Percentiles rank a stretch among this genome's conserved stretches.
phyloP scores from a whole-genome alignment of 2,329 filamentous ascomycete species.

The Pestalotiopsis sp. region DNA sequence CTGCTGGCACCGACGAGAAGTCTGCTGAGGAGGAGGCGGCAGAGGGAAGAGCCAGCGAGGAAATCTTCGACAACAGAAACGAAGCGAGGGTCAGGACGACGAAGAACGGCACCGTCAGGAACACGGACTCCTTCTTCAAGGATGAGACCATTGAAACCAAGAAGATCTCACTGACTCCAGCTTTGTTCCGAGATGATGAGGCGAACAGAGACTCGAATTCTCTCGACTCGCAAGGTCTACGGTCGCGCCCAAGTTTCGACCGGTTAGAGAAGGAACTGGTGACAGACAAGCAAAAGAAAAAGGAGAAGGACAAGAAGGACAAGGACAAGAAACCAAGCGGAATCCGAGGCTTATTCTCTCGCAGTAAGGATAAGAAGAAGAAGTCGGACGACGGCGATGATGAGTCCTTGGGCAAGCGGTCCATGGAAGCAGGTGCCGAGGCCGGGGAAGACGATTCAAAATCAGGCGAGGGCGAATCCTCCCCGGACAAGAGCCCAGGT shows the following conservation, averaged over 20 bases:
- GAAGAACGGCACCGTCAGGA: constrained; percentile 83
- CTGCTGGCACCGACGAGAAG: constrained; percentile 31
- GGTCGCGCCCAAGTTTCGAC: constrained; percentile 69
- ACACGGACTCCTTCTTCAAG: constrained; percentile 96
- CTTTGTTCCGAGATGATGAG: constrained; percentile 78
- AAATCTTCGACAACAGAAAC: constrained; percentile 61
- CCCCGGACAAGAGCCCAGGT: constrained; percentile 44
- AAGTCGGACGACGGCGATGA: constrained; percentile 59
- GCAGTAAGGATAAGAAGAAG: constrained; percentile 58
- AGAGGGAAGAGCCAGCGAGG: constrained; percentile 61
- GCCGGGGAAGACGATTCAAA: constrained; percentile 46
- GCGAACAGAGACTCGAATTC: constrained; percentile 37
- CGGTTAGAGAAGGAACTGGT: constrained; percentile 54
- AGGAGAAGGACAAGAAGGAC: constrained; percentile 60
- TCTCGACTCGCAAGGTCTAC: constrained; percentile 46
- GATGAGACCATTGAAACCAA: constrained; percentile 94
- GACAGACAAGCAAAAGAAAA: constrained; percentile 60
- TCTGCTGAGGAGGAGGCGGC: constrained; percentile 36
- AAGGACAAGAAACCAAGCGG: constrained; percentile 47
- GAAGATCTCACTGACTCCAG: constrained; percentile 95
- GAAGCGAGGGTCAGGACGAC: constrained; percentile 63
- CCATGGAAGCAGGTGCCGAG: constrained; percentile 53
- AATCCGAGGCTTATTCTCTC: constrained; percentile 63
- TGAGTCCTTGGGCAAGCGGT: constrained; percentile 63
- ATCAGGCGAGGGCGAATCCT: constrained; percentile 46